phyloP scores from a whole-genome alignment of 306 rosid genomes.

The Medicago truncatula region DNA sequence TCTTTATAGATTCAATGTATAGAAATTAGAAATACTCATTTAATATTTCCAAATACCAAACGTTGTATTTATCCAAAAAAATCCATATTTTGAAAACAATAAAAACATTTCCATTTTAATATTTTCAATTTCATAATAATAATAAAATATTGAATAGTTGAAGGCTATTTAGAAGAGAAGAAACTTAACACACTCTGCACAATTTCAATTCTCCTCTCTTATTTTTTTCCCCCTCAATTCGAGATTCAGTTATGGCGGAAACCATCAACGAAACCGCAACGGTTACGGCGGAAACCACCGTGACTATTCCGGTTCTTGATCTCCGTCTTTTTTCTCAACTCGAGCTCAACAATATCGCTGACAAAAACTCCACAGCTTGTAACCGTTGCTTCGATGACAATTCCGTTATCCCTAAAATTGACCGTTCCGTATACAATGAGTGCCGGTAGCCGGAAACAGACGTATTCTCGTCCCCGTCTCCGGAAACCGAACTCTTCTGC shows the following conservation, averaged over 20 bases:
- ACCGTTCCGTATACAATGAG: conserved; percentile 93
- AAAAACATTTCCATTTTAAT: not conserved
- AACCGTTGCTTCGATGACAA: conserved; percentile 51
- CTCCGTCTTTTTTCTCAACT: conserved; percentile 75
- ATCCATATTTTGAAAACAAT: not conserved
- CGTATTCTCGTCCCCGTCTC: conserved; percentile 82
- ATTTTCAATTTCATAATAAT: not conserved
- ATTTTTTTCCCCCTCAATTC: not conserved
- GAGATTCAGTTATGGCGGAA: conserved; percentile 51
- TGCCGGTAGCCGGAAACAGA: conserved; percentile 94
- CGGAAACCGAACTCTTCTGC: conserved; percentile 46
- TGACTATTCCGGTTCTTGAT: conserved; percentile 62
- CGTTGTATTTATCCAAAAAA: not conserved
- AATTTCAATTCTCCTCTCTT: not conserved
- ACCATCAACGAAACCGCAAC: conserved; percentile 42
- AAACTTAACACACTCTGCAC: not conserved
- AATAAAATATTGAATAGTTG: conserved; percentile 13
- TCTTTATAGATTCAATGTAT: not conserved
- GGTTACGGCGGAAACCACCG: conserved; percentile 64
- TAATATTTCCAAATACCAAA: not conserved
- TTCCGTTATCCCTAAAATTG: conserved; percentile 70
- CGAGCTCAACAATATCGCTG: conserved; percentile 72
- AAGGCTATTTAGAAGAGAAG: conserved; percentile 31
- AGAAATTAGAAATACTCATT: not conserved
- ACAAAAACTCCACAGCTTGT: conserved; percentile 45